Conservation (phyloP, 192 early-diverging fungal species). For the Rhizoclosmatium globosum region DNA sequence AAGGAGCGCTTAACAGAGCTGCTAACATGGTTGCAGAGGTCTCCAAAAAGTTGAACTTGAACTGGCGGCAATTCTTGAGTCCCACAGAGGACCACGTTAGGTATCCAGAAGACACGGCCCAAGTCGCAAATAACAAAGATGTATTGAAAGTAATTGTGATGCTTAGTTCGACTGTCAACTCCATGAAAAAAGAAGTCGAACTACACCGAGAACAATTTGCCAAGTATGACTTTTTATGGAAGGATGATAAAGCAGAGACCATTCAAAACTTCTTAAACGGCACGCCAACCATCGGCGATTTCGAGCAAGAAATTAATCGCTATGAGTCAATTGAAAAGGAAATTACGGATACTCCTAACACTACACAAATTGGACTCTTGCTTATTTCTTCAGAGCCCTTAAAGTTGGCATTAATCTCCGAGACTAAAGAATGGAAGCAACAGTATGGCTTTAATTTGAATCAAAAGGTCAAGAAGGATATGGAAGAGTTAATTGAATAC, state of each 20-base stretch:
- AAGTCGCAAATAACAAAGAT: slow-evolving; percentile 75
- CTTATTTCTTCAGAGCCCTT: slow-evolving; percentile 69
- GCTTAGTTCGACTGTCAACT: slow-evolving; percentile 63
- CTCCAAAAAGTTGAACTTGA: slow-evolving; percentile 62
- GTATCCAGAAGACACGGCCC: slow-evolving; percentile 65
- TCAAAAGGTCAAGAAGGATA: slow-evolving; percentile 69
- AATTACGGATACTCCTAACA: slow-evolving; percentile 61
- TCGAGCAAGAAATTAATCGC: slow-evolving; percentile 69
- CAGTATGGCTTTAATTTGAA: slow-evolving; percentile 72
- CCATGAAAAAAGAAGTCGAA: slow-evolving; percentile 72
- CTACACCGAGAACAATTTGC: slow-evolving; percentile 66
- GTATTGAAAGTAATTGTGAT: slow-evolving; percentile 65
- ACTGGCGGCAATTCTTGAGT: slow-evolving; percentile 61
- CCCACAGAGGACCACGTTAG: slow-evolving; percentile 56
- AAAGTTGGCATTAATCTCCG: slow-evolving; percentile 66
- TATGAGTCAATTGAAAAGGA: slow-evolving; percentile 69
- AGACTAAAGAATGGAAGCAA: slow-evolving; percentile 77
- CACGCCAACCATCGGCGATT: slow-evolving; percentile 69
- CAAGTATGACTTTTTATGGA: slow-evolving; percentile 74
- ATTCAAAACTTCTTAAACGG: slow-evolving; percentile 64
- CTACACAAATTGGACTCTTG: slow-evolving; percentile 69
- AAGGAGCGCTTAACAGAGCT: slow-evolving; percentile 63
- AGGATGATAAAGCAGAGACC: slow-evolving; percentile 70
- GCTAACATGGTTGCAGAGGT: slow-evolving; percentile 67
- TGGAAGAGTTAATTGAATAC: slow-evolving; percentile 74